Evolutionary conservation across 805 yeast genomes (phyloP).

Genomic region (Wickerhamiella musiphila): DNA sequence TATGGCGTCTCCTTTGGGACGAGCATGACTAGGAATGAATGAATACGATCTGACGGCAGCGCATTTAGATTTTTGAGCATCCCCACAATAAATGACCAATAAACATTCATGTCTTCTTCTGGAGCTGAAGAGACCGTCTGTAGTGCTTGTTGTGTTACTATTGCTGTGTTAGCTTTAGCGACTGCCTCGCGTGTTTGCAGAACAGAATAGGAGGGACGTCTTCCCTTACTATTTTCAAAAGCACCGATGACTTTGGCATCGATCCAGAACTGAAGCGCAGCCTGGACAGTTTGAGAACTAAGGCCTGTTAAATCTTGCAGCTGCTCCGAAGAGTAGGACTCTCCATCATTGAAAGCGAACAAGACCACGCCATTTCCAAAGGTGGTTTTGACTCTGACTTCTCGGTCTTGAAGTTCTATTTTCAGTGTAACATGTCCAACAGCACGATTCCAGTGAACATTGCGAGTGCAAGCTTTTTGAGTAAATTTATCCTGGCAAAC

Average conservation of each 20-base stretch:
- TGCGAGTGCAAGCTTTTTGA: slow-evolving; percentile 36
- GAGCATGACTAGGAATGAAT: slow-evolving; percentile 35
- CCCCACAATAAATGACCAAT: slow-evolving; percentile 35
- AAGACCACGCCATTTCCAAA: slow-evolving; percentile 59
- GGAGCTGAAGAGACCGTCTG: no score
- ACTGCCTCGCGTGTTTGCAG: no score
- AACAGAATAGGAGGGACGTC: slow-evolving; percentile 29
- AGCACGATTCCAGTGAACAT: slow-evolving; percentile 37
- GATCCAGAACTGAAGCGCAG: slow-evolving; percentile 45
- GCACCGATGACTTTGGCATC: slow-evolving; percentile 35
- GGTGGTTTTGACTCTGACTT: slow-evolving; percentile 31
- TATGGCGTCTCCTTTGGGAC: slow-evolving; percentile 35
- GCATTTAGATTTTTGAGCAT: slow-evolving; percentile 42
- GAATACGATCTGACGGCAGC: slow-evolving; percentile 31
- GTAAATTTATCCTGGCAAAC: slow-evolving; percentile 30
- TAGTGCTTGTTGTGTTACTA: background rate
- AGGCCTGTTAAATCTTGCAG: slow-evolving; percentile 27
- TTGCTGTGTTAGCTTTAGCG: no score
- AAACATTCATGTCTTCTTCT: slow-evolving; percentile 24
- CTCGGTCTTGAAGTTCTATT: slow-evolving; percentile 35
- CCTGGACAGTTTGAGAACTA: slow-evolving; percentile 25
- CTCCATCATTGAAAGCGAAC: slow-evolving; percentile 25
- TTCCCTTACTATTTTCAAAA: slow-evolving; percentile 24
- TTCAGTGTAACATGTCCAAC: slow-evolving; percentile 47
- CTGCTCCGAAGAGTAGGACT: slow-evolving; percentile 19